Evolutionary conservation across 805 yeast species (phyloP).

Genomic region (Jamesozyma gamospora): DNA sequence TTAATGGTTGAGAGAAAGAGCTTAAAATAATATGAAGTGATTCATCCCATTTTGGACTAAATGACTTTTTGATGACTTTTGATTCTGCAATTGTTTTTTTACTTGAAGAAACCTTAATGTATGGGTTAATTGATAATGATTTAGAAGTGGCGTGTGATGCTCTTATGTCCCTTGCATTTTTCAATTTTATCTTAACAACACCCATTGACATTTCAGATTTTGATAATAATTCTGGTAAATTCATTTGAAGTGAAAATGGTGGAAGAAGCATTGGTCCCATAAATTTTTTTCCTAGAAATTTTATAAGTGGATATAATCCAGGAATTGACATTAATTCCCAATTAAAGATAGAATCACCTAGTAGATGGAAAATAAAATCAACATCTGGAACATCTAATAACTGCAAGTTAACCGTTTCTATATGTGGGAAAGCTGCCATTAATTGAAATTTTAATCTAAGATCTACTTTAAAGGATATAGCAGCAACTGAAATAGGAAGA

Average conservation of each 20-base stretch:
- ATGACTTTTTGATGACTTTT: constrained; percentile 50
- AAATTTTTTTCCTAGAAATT: constrained; percentile 73
- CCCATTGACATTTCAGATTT: constrained; percentile 86
- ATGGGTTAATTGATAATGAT: constrained; percentile 65
- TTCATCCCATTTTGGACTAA: constrained; percentile 77
- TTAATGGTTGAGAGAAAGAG: constrained; percentile 71
- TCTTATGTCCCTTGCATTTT: constrained; percentile 53
- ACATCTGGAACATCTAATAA: constrained; percentile 76
- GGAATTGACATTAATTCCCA: constrained; percentile 83
- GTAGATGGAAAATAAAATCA: constrained; percentile 63
- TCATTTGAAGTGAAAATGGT: constrained; percentile 86
- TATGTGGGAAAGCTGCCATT: constrained; percentile 83
- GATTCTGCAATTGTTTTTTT: constrained; percentile 54
- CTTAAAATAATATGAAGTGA: constrained; percentile 55
- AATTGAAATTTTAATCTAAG: constrained; percentile 75
- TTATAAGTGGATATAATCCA: constrained; percentile 70
- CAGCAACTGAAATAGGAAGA: constrained; percentile 68
- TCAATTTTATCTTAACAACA: constrained; percentile 57
- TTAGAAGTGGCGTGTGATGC: constrained; percentile 48
- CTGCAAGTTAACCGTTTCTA: constrained; percentile 79
- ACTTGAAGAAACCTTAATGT: constrained; percentile 56
- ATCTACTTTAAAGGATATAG: constrained; percentile 62
- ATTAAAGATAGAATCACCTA: constrained; percentile 72
- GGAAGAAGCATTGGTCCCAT: constrained; percentile 77
- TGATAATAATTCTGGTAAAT: constrained; percentile 77